These are phyloP conservation scores for Dryas octopetala DNA, from an alignment of 306 rosid genomes.

Conservation along the genomic window DNA sequence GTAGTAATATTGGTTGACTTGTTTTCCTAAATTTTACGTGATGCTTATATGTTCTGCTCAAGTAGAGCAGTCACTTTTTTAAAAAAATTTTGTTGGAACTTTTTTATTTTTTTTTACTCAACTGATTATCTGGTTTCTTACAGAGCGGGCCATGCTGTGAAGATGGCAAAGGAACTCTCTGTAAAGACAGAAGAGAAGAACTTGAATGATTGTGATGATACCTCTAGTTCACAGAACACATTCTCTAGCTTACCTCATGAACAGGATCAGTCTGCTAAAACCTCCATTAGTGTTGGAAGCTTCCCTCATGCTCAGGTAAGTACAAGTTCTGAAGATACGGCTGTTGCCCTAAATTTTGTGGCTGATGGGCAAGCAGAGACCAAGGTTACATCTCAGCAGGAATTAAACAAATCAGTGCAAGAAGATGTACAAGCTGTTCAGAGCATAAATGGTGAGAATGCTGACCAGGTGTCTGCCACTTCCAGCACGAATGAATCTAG, in stretches of 20 bases:
- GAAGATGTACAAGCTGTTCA: constrained; percentile 51
- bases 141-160: constrained; percentile 97
- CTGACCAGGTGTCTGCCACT: constrained; percentile 65
- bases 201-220: constrained; percentile 75
- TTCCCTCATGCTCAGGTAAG: constrained; percentile 87
- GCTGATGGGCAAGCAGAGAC: constrained; percentile 50
- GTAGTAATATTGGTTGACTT: constrained; percentile 13
- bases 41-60: background rate
- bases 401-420: constrained; percentile 42
- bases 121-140: constrained; percentile 31
- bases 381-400: constrained; percentile 39
- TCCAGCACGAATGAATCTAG: constrained; percentile 65
- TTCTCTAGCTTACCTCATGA: constrained; percentile 86
- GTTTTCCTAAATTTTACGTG: background rate
- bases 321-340: constrained; percentile 85
- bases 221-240: constrained; percentile 84
- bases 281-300: constrained; percentile 92
- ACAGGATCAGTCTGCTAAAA: constrained; percentile 76
- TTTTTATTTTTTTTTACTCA: background rate
- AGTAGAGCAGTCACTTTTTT: constrained; percentile 13
- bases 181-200: constrained; percentile 74
- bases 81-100: background rate
- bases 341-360: constrained; percentile 36
- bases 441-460: constrained; percentile 64
- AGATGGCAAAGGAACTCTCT: constrained; percentile 91